phyloP scores from a whole-genome alignment of 352 stramenopile species.

The Pythium guiyangense region DNA sequence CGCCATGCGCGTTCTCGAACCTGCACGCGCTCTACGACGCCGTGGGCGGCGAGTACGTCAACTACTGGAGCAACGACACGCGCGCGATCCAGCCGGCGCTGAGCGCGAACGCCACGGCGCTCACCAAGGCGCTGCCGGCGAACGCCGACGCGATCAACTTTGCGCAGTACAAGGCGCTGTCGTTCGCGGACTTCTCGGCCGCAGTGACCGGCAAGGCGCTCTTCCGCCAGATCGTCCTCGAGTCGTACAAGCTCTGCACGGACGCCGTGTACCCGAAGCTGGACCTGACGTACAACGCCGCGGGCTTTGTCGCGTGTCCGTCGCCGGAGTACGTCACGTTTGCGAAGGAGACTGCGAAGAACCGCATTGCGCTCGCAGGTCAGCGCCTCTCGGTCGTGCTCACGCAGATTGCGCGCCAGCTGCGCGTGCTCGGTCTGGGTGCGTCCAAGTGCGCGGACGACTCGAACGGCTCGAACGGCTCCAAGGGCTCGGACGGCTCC shows the following conservation, averaged over 20 bases:
- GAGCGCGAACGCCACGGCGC: no score
- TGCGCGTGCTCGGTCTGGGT: slow-evolving; percentile 27
- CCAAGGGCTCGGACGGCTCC: no score
- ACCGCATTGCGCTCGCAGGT: slow-evolving; percentile 42
- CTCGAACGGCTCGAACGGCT: no score
- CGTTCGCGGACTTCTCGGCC: slow-evolving; percentile 5
- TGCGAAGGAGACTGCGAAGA: slow-evolving; percentile 28
- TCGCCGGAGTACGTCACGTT: slow-evolving; percentile 29
- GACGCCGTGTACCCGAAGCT: slow-evolving; percentile 6
- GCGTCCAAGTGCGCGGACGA: no score
- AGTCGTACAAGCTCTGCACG: slow-evolving; percentile 23
- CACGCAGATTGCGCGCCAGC: slow-evolving; percentile 43
- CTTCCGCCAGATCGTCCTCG: slow-evolving; percentile 18
- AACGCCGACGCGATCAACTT: slow-evolving; percentile 33
- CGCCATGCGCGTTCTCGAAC: no score
- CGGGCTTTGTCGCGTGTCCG: slow-evolving; percentile 13
- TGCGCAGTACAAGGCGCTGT: slow-evolving; percentile 30
- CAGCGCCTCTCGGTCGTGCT: slow-evolving; percentile 48
- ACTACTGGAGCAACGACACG: no score
- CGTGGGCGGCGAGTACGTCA: no score
- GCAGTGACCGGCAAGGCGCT: no score
- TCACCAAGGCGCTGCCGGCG: slow-evolving; percentile 27
- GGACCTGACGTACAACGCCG: slow-evolving; percentile 20
- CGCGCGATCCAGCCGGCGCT: no score
- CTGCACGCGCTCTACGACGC: no score